Evolutionary conservation across 23 red algal species (phyloP), one percentile per base, ranked within the genome.

Genomic region (Gracilaria gracilis): DNA sequence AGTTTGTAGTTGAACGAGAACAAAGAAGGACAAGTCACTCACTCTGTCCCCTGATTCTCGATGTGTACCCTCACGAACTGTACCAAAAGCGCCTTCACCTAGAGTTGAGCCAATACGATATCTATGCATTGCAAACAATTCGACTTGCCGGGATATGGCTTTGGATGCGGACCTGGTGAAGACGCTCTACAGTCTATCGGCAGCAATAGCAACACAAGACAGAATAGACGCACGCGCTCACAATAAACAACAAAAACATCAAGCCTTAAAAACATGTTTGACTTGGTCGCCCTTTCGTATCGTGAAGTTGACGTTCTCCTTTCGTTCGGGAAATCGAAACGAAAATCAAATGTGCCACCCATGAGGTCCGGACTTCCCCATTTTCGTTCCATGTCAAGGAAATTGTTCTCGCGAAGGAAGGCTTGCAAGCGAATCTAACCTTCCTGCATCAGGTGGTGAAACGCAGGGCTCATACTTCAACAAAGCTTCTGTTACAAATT

Each of bases 71-170:
- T 83, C 32, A 61, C 48, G 50, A 16, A 92, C 89, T 13, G 36
- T 75, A 13, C 89, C 89, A 53, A 84, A 92, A 11, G 89, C 80
- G 2, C 89, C 89, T 76, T 92, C 89, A 17, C 89, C 89, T 28
- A 92, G 38, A 24, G 49, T 21, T 4, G 23, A 31, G 16, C 79
- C 78, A 19, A 84, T 83, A n/a, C 67, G 38, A 78, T 92, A 92
- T 31, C 80, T 67, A 20, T 92, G 79, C 89, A 92, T 92, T 25
- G 16, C 37, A 37, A 28, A 69, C 36, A 14, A 36, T 13, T 14
- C 4, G 33, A 19, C 3, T 65, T 48, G 51, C 64, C 11, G 16
- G 0, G 64, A 37, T 1, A 37, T 2, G 16, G 14, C 4, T 0
- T 17, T 19, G 31, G 32, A 32, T 34, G 32, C 3, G 33, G 28